Base-by-base conservation (phyloP, 306 rosid genomes). In the Delonix regia region DNA sequence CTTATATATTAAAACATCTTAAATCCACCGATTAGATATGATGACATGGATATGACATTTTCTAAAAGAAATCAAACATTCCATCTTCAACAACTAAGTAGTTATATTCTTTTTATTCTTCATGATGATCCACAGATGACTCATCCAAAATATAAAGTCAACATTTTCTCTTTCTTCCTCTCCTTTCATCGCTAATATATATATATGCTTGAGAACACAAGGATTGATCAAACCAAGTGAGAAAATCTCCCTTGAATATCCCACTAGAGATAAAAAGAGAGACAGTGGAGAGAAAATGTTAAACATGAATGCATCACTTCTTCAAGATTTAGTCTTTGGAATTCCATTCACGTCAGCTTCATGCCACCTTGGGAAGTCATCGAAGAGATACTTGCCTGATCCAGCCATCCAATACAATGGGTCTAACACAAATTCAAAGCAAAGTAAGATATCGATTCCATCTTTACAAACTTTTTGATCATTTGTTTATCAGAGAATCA, bases 241-340 rank as follows among this genome's bases (percentile, higher is more conserved):
- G 22, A 30, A 60, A 25, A 14, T 25, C 66, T 60, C 66, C 39
- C 7, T 28, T 28, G 21, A 34, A 28, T 60, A 27, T 28, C 7
- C 33, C 39, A 36, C n/a, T 30, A 33, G 44, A 62, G 44, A 16
- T 18, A 34, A 47, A 13, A n/a, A 15, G 3, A 63, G 47, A 34
- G 36, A 1, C 22, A 36, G 24, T 13, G 39, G 24, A 19, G 25
- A 36, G 22, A 62, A 16, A 33, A 62, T 33, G 42, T 7, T 62
- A 33, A 14, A 62, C 24, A 63, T 63, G 48, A 34, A 63, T 16
- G 69, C 79, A 63, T 64, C 89, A 79, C 39, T 75, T 81, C 79
- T 81, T 81, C 90, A 87, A 19, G 84, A 86, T 21, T 65, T 83
- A 22, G 11, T 80, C 27, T 18, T 77, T 66, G 89, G 86, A 69